Evolutionary conservation across 306 rosid genomes (phyloP).

Genomic region (Quercus robur): DNA sequence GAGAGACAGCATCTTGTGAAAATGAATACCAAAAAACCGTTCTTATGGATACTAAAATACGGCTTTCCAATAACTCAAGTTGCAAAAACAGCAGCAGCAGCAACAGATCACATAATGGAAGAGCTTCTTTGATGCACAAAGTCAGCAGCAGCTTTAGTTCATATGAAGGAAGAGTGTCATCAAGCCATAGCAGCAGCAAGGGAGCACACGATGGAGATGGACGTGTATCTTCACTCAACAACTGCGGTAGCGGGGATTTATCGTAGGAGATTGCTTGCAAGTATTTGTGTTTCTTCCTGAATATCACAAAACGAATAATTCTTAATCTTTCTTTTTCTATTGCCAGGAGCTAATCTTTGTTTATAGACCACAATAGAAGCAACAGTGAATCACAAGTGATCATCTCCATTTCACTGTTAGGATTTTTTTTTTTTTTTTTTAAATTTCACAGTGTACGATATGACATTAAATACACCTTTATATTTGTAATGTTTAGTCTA

Average conservation of each 20-base stretch:
- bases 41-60: conserved; percentile 20
- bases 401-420: too few species aligned
- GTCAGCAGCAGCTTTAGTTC: conserved; percentile 21
- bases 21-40: conserved; percentile 14
- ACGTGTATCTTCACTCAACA: too few species aligned
- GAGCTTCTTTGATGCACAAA: background rate
- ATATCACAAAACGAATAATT: too few species aligned
- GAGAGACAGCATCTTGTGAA: conserved; percentile 10
- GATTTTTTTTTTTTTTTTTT: too few species aligned
- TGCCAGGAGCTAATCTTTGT: too few species aligned
- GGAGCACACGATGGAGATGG: conserved; percentile 9
- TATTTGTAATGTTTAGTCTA: too few species aligned
- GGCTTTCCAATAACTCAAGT: conserved; percentile 23
- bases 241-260: background rate
- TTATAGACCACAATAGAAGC: too few species aligned
- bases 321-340: too few species aligned
- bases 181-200: conserved; percentile 19
- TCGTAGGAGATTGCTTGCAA: background rate
- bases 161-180: conserved; percentile 26
- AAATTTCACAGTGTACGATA: too few species aligned
- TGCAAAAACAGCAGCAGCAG: conserved; percentile 21
- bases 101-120: conserved; percentile 19
- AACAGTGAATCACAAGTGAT: too few species aligned
- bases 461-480: too few species aligned
- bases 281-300: too few species aligned